Evolutionary conservation across 2,329 filamentous ascomycete species (phyloP).

Genomic region (Cladosporium oxysporum): DNA sequence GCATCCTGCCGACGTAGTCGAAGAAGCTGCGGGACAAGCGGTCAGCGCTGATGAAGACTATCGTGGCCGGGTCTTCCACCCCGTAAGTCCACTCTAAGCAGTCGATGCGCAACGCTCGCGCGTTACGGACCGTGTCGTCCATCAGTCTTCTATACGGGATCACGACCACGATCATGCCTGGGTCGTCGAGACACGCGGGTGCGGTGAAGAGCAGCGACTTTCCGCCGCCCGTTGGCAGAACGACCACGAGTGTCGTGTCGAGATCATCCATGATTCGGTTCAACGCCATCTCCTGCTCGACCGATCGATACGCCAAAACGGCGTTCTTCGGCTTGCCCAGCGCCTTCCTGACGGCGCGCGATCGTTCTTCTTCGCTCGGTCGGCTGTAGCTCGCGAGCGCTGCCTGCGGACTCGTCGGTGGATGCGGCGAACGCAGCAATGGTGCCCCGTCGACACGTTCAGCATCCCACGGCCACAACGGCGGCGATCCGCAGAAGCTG

Average conservation of each 20-base stretch:
- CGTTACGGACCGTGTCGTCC: slow-evolving; percentile 21
- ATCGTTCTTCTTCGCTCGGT: background rate
- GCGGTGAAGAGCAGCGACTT: slow-evolving; percentile 20
- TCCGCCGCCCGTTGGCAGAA: background rate
- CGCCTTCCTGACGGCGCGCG: background rate
- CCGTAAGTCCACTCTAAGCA: too few species aligned
- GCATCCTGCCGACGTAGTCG: slow-evolving; percentile 20
- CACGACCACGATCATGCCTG: slow-evolving; percentile 27
- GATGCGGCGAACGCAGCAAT: too few species aligned
- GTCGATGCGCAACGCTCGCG: too few species aligned
- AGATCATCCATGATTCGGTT: background rate
- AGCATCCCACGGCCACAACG: too few species aligned
- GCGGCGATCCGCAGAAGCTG: background rate
- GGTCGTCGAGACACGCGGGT: slow-evolving; percentile 24
- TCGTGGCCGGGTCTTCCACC: background rate
- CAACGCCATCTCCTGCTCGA: background rate
- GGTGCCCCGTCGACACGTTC: too few species aligned
- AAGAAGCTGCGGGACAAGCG: slow-evolving; percentile 9
- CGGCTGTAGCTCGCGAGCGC: background rate
- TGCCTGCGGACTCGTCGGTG: background rate
- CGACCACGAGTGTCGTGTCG: background rate
- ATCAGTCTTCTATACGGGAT: slow-evolving; percentile 27
- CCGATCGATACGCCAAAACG: background rate
- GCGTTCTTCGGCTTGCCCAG: background rate
- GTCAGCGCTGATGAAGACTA: slow-evolving; percentile 4